Evolutionary conservation across 192 early-diverging fungal genomes (phyloP).

Genomic region (Gaertneriomyces semiglobifer): DNA sequence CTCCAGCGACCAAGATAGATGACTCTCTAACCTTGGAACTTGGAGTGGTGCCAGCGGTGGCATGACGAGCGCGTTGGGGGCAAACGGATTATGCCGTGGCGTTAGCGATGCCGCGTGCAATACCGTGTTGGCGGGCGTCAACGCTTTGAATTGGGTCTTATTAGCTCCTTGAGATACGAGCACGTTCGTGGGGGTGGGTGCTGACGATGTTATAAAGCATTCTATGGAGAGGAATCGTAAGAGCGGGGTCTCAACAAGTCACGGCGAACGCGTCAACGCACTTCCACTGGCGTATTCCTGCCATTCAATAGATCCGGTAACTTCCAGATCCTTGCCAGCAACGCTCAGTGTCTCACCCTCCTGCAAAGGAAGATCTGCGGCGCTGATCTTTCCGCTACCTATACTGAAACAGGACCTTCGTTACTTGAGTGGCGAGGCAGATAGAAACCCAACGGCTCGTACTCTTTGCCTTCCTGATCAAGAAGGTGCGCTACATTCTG

Average conservation of each 20-base stretch:
- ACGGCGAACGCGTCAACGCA: background rate
- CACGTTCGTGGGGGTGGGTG: background rate
- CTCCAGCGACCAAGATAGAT: background rate
- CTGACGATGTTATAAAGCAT: background rate
- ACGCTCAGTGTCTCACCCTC: constrained; percentile 6
- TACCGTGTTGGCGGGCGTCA: background rate
- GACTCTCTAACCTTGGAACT: background rate
- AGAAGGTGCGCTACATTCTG: background rate
- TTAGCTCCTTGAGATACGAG: background rate
- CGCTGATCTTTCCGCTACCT: background rate
- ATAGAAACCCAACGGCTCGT: background rate
- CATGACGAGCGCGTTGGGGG: constrained; percentile 33
- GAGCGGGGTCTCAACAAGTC: background rate
- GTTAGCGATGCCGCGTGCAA: background rate
- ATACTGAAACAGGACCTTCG: constrained; percentile 10
- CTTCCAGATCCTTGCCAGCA: constrained; percentile 16
- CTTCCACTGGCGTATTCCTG: constrained; percentile 21
- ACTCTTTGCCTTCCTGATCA: constrained; percentile 29
- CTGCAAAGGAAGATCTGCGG: background rate
- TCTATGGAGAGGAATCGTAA: background rate
- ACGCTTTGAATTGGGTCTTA: background rate
- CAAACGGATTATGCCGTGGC: constrained; percentile 24
- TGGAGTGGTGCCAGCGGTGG: constrained; percentile 19
- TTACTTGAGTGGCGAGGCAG: background rate
- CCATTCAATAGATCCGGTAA: constrained; percentile 3